phyloP scores from a whole-genome alignment of 2,329 filamentous ascomycete species.

The Trichoderma endophyticum region DNA sequence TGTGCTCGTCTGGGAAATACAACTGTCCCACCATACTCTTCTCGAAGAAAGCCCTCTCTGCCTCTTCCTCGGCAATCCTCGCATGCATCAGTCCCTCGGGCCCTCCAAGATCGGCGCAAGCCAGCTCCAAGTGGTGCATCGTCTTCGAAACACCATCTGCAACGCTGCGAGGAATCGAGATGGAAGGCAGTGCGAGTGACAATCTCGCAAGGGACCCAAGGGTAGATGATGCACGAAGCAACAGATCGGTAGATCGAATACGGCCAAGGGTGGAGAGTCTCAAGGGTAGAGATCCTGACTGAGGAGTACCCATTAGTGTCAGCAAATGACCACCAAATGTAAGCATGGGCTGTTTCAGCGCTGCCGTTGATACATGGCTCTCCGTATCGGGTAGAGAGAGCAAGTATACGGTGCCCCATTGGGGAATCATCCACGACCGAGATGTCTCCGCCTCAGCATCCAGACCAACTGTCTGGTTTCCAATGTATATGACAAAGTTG shows the following conservation, averaged over 20 bases:
- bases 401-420: conserved; percentile 77
- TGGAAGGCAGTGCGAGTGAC: conserved; percentile 78
- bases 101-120: conserved; percentile 68
- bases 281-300: conserved; percentile 78
- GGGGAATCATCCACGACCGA: conserved; percentile 83
- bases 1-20: conserved; percentile 98
- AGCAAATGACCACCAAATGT: conserved; percentile 90
- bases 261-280: conserved; percentile 80
- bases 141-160: conserved; percentile 80
- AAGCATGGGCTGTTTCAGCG: conserved; percentile 75
- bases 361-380: conserved; percentile 57
- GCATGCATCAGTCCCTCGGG: conserved; percentile 73
- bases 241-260: conserved; percentile 79
- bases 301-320: conserved; percentile 79
- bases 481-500: conserved; percentile 92
- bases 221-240: conserved; percentile 87
- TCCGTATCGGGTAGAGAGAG: conserved; percentile 47
- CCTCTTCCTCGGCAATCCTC: conserved; percentile 79
- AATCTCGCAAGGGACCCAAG: conserved; percentile 89
- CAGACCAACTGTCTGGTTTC: conserved; percentile 66
- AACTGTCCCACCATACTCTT: conserved; percentile 99
- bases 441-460: conserved; percentile 47
- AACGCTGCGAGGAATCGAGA: conserved; percentile 84
- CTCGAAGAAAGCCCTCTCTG: conserved; percentile 94
- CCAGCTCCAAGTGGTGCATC: conserved; percentile 70